Evolutionary conservation across 805 yeast species (phyloP).

Genomic region (Kodamaea leandrae): DNA sequence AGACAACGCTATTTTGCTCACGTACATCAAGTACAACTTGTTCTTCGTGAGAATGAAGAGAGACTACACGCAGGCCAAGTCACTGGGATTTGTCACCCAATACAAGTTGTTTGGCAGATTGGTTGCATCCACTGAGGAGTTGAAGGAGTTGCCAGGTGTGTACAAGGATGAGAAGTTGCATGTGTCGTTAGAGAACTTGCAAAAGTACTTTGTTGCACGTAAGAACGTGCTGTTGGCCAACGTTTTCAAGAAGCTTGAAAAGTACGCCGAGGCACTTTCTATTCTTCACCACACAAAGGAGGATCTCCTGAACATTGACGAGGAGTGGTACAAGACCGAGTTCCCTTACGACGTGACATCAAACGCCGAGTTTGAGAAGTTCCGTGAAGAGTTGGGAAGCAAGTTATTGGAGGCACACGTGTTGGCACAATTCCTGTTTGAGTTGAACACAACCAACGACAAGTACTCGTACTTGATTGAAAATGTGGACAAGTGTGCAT

Average conservation of each 20-base stretch:
- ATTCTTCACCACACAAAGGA: slow-evolving; percentile 29
- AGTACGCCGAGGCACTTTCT: slow-evolving; percentile 48
- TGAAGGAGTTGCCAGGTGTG: slow-evolving; percentile 88
- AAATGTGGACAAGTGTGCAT: slow-evolving; percentile 37
- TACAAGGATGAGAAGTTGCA: slow-evolving; percentile 73
- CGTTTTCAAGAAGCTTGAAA: slow-evolving; percentile 39
- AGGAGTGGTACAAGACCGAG: slow-evolving; percentile 30
- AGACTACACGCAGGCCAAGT: slow-evolving; percentile 41
- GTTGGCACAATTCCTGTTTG: slow-evolving; percentile 46
- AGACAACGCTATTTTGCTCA: slow-evolving; percentile 68
- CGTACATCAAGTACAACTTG: slow-evolving; percentile 70
- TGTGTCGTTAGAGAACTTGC: slow-evolving; percentile 51
- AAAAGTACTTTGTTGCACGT: slow-evolving; percentile 44
- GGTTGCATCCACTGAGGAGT: slow-evolving; percentile 50
- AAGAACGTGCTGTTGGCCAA: slow-evolving; percentile 46
- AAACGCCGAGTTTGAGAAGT: slow-evolving; percentile 27
- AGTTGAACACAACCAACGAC: slow-evolving; percentile 15
- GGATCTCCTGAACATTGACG: slow-evolving; percentile 14
- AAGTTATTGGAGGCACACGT: slow-evolving; percentile 35
- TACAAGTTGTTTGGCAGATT: slow-evolving; percentile 52
- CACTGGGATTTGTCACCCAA: slow-evolving; percentile 10
- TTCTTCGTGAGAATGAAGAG: slow-evolving; percentile 68
- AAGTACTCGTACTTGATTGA: slow-evolving; percentile 38
- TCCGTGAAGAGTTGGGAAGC: slow-evolving; percentile 19
- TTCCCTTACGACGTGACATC: slow-evolving; percentile 44